Evolutionary conservation across 169 alveolate genomes (phyloP), one percentile per base, ranked within the genome.

Genomic region (Plasmodium yoelii): DNA sequence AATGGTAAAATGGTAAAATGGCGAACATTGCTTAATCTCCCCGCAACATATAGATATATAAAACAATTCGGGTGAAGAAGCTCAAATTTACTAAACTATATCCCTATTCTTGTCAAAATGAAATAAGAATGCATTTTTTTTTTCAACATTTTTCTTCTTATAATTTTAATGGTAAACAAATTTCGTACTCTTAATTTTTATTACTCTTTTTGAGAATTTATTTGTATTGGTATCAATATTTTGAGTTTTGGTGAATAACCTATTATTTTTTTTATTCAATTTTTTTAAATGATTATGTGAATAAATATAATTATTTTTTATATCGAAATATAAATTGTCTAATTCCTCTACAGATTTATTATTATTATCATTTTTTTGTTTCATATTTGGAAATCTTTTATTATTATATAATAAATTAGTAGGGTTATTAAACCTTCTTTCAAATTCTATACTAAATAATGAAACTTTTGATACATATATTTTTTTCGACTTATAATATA

Each of bases 391-490:
- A 46, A 1, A 22, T 0, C 53, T 6, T 15, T 15, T 9, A 10
- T 24, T 18, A 15, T 42, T 15, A n/a, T 46, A 1, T 56, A 47
- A 26, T 26, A 46, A 46, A 53, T 26, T 22, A 28, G 39, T 1
- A 28, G 39, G 0, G 28, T 1, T 44, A 3, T 4, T 19, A 12
- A 26, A 8, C n/a, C 5, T 63, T 56, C 12, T 57, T 26, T 57
- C 71, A 19, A 57, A 47, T 0, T 51, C 24, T 12, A 82, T n/a
- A n/a, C 47, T 57, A 59, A 82, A 82, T 44, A 82, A 49, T 8
- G 84, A 19, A 55, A 67, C 34, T 24, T 67, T 82, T 1, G 64
- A 13, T 10, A 82, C 26, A 68, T 19, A 68, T 68, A 82, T 82
- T 26, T 82, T 65, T 22, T 34, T 56, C 10, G 67, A 24, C 67